Evolutionary conservation across 2,329 filamentous ascomycete genomes (phyloP), one percentile per base, ranked within the genome.

Genomic region (Fusarium marasasianum): DNA sequence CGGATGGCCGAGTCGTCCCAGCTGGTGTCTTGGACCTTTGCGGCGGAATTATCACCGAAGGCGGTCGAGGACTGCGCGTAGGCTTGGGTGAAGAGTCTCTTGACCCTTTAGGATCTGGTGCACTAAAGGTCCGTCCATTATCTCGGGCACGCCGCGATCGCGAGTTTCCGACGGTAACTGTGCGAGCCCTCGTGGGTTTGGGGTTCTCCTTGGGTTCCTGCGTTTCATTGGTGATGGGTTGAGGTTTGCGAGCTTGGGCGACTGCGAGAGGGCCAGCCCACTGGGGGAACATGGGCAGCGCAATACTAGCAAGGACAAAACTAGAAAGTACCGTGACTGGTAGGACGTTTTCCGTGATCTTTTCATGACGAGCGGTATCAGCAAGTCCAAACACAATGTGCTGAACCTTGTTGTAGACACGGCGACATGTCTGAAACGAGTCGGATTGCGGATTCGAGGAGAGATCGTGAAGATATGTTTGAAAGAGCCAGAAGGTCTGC

Each of bases 401-500:
- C 83, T 96, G 94, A 44, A 96, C 93, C 83, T 94, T 94, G 84
- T 96, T 96, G 85, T 95, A 96, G 76, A 96, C 91, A 79, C 94
- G 87, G 68, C 93, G 90, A 80, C 94, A 96, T 56, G 93, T 96
- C 83, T 93, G 92, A 84, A 96, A 96, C 56, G 92, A 88, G 77
- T 91, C 90, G 70, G 92, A 92, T 80, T 93, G 92, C 6, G 94
- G 94, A 66, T 92, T 93, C 79, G 88, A 86, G 63, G 93, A 89
- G 71, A 96, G 90, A 81, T 96, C 94, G 85, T 94, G 92, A 37
- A 96, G 89, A 80, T 96, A 95, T 9, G 93, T 96, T 84, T 96
- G 94, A 82, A 96, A 95, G 58, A 96, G 88, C 94, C 94, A 96
- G 83, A 96, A 96, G 41, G 94, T 96, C 94, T 96, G 53, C 29